Evolutionary conservation across 768 basidiomycete genomes (phyloP).

Genomic region (Russula brevipes): DNA sequence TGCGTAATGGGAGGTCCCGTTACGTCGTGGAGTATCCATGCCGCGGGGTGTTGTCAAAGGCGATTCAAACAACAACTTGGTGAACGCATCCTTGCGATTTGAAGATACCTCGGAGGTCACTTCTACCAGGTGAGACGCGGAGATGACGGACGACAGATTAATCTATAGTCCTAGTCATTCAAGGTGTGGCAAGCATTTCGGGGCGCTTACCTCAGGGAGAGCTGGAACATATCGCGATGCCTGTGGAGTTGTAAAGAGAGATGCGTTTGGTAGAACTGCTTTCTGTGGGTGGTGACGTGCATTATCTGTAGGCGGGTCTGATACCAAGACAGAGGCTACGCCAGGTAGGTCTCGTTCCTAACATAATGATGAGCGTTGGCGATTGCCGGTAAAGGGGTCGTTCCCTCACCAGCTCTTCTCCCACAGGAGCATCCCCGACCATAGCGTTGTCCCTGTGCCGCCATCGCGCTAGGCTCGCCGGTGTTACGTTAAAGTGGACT

Average conservation of each 20-base stretch:
- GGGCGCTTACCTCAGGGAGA: constrained; percentile 9
- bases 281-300: neutral
- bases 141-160: constrained; percentile 12
- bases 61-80: neutral
- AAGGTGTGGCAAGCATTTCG: neutral
- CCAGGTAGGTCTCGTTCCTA: neutral
- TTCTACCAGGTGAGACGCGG: neutral
- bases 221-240: neutral
- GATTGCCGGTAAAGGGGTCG: neutral
- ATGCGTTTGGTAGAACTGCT: neutral
- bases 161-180: neutral
- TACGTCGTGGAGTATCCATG: neutral
- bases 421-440: neutral
- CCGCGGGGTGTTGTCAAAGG: neutral
- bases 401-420: neutral
- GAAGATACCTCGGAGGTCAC: neutral
- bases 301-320: neutral
- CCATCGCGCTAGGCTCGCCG: neutral
- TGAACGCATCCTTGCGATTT: neutral
- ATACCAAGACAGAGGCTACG: neutral
- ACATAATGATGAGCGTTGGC: neutral
- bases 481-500: neutral
- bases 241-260: neutral
- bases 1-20: neutral
- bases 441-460: constrained; percentile 11